Evolutionary conservation across 768 basidiomycete genomes (phyloP).

Genomic region (Solioccasus polychromus): DNA sequence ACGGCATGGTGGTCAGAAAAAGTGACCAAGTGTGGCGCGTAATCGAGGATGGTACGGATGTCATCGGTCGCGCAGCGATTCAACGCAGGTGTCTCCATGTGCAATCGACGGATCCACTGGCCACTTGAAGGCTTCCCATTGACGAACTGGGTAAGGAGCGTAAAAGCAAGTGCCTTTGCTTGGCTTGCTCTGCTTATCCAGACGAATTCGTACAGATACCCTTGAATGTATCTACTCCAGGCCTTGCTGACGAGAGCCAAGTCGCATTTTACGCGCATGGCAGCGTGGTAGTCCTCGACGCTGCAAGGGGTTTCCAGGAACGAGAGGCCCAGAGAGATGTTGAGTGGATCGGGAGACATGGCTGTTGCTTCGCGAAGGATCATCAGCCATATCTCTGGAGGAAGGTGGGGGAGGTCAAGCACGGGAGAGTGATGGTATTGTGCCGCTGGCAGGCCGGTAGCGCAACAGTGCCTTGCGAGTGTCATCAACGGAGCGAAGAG

Average conservation of each 20-base stretch:
- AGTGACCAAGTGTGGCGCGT: conserved; percentile 54
- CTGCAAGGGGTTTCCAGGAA: conserved; percentile 52
- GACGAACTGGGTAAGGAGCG: conserved; percentile 43
- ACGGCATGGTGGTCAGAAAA: conserved; percentile 67
- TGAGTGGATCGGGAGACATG: conserved; percentile 42
- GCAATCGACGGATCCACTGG: conserved; percentile 56
- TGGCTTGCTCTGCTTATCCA: conserved; percentile 61
- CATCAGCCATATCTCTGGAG: conserved; percentile 64
- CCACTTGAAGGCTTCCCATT: conserved; percentile 37
- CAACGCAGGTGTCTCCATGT: conserved; percentile 64
- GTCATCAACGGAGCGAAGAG: conserved; percentile 3
- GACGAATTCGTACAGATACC: conserved; percentile 62
- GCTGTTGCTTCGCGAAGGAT: conserved; percentile 58
- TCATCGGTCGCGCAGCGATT: conserved; percentile 66
- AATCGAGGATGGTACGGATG: conserved; percentile 65
- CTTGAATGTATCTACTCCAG: conserved; percentile 54
- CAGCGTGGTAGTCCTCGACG: conserved; percentile 42
- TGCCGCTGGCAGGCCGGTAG: conserved; percentile 5
- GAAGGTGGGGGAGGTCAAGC: conserved; percentile 44
- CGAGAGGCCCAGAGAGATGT: conserved; percentile 50
- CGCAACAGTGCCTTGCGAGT: conserved; percentile 4
- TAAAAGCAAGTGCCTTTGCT: conserved; percentile 45
- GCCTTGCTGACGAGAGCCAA: conserved; percentile 53
- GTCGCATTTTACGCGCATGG: conserved; percentile 48
- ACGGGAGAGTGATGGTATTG: conserved; percentile 29